Conservation (phyloP, 345 rosid genomes). For the Raphanus sativus region DNA sequence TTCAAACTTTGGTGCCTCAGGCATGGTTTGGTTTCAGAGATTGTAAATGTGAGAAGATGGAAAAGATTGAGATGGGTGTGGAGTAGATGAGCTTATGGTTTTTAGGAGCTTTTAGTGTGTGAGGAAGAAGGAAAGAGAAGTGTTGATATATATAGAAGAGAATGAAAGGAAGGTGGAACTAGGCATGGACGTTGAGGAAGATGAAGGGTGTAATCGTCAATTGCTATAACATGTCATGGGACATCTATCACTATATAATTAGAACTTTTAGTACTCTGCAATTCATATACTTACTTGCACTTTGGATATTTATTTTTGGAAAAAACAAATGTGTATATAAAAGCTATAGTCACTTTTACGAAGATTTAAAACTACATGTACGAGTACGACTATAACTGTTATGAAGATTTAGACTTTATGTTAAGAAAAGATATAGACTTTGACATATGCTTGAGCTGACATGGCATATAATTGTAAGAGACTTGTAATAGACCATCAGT, state of each 20-base stretch:
- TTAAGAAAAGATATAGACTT: neutral
- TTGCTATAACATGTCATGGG: neutral
- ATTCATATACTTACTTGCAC: slow-evolving; percentile 4
- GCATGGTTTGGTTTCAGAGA: slow-evolving; percentile 53
- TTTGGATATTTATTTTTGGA: neutral
- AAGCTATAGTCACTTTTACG: neutral
- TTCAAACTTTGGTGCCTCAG: slow-evolving; percentile 69
- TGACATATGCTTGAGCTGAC: slow-evolving; percentile 4
- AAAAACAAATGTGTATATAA: neutral
- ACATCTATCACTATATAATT: neutral
- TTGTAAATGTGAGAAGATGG: neutral
- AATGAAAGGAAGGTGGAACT: slow-evolving; percentile 11
- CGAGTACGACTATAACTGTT: neutral
- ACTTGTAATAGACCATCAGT: neutral
- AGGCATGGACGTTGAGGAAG: slow-evolving; percentile 3
- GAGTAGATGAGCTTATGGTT: slow-evolving; percentile 3
- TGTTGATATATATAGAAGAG: slow-evolving; percentile 50
- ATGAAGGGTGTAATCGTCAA: slow-evolving; percentile 20
- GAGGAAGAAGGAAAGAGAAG: slow-evolving; percentile 42
- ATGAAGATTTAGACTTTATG: neutral
- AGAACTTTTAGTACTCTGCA: neutral
- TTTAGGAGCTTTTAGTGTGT: slow-evolving; percentile 49
- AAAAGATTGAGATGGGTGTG: neutral
- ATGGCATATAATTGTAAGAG: neutral
- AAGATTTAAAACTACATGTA: neutral